Conservation (phyloP, 176 grass and related monocot species). For the Metroxylon sagu region DNA sequence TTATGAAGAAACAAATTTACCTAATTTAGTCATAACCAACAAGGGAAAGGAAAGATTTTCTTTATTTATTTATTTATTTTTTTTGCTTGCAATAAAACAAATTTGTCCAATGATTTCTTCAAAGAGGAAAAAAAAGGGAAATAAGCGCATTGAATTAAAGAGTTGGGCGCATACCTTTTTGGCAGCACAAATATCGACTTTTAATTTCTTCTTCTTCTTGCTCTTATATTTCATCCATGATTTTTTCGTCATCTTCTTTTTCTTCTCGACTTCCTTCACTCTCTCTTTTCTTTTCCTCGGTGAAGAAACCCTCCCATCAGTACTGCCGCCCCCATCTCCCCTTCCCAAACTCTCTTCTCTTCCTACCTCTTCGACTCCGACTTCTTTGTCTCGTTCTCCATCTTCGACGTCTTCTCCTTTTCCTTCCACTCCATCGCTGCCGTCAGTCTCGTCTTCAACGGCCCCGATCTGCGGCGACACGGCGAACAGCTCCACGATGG, state of each 20-base stretch:
- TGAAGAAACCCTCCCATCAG: conserved; percentile 13
- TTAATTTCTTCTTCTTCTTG: conserved; percentile 16
- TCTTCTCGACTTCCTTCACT: too few relatives aligned
- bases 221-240: conserved; percentile 14
- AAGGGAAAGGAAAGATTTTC: too few relatives aligned
- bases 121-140: too few relatives aligned
- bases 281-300: conserved; percentile 17
- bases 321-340: conserved; percentile 10
- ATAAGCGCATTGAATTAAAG: too few relatives aligned
- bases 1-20: too few relatives aligned
- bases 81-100: too few relatives aligned
- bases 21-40: too few relatives aligned
- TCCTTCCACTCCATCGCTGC: conserved; percentile 9
- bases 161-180: conserved; percentile 16
- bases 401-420: background rate
- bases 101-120: too few relatives aligned
- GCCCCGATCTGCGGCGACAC: conserved; percentile 34
- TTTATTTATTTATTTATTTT: too few relatives aligned
- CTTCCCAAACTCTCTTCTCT: conserved; percentile 11
- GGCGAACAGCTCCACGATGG: conserved; percentile 35
- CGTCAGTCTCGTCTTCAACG: conserved; percentile 9
- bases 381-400: too few relatives aligned
- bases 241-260: background rate
- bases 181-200: conserved; percentile 19
- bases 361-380: background rate